A percentile compares a stretch with the other conserved stretches of the same genome.
phyloP scores from a whole-genome alignment of 1,284 basidiomycete species.

The Athelia psychrophila region DNA sequence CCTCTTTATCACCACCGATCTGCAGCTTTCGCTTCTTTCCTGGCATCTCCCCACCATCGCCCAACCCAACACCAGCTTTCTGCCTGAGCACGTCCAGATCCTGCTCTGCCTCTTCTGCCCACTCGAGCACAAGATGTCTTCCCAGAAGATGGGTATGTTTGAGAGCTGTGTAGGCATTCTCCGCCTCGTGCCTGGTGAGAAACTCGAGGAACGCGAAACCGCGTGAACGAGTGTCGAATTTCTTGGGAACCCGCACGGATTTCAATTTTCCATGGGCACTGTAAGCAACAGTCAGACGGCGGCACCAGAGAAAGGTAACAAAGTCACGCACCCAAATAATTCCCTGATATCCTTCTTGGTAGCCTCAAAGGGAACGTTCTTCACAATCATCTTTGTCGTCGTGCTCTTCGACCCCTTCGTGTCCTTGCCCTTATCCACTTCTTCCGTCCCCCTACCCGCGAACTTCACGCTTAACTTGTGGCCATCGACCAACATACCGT shows the following conservation, averaged over 20 bases:
- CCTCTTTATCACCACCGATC: conserved; percentile 42
- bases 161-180: conserved; percentile 81
- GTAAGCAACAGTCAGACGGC: conserved; percentile 5
- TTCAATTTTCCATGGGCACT: conserved; percentile 91
- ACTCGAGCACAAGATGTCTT: conserved; percentile 90
- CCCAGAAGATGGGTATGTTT: conserved; percentile 95
- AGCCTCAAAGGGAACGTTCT: conserved; percentile 97
- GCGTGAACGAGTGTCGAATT: conserved; percentile 81
- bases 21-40: conserved; percentile 70
- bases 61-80: conserved; percentile 77
- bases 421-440: conserved; percentile 45
- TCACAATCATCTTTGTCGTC: conserved; percentile 91
- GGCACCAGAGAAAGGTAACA: conserved; percentile 6
- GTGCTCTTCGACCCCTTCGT: conserved; percentile 43
- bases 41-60: conserved; percentile 63
- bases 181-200: conserved; percentile 81
- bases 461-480: conserved; percentile 85
- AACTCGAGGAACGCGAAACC: conserved; percentile 98
- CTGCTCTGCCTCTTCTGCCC: conserved; percentile 82
- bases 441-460: conserved; percentile 81
- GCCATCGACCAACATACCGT: conserved; percentile 86
- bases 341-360: conserved; percentile 91
- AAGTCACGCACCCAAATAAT: conserved; percentile 71
- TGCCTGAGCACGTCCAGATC: conserved; percentile 74
- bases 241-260: conserved; percentile 85